These are phyloP conservation scores for Waltergamsia citrina DNA, from an alignment of 2,329 filamentous ascomycete species.

Conservation along the genomic window DNA sequence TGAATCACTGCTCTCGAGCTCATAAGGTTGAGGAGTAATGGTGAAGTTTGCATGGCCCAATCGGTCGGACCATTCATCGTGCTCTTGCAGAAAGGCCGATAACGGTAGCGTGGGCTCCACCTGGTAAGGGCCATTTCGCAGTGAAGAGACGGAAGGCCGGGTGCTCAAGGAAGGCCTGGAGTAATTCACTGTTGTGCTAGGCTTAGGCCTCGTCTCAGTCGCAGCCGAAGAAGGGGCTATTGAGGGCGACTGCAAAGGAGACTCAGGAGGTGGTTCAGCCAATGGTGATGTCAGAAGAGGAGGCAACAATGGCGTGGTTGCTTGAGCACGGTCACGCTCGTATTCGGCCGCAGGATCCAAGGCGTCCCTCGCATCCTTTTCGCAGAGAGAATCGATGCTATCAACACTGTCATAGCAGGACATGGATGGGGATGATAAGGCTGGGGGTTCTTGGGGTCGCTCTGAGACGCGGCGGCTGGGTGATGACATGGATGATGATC, in stretches of 20 bases:
- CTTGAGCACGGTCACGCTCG: conserved; percentile 50
- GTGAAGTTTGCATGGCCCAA: conserved; percentile 92
- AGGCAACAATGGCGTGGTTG: conserved; percentile 76
- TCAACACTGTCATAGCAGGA: conserved; percentile 53
- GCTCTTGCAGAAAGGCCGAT: conserved; percentile 55
- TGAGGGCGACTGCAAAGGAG: conserved; percentile 78
- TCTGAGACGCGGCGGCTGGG: conserved; percentile 36
- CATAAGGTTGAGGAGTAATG: conserved; percentile 74
- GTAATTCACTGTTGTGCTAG: conserved; percentile 36
- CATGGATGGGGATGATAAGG: conserved; percentile 52
- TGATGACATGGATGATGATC: conserved; percentile 31
- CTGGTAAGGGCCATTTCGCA: conserved; percentile 54
- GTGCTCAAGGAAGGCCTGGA: conserved; percentile 59
- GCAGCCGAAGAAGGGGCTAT: conserved; percentile 49
- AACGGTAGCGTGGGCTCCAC: conserved; percentile 25
- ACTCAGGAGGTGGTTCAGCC: conserved; percentile 51
- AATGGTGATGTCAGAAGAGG: conserved; percentile 60
- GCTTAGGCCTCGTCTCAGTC: conserved; percentile 26
- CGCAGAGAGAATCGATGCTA: conserved; percentile 36
- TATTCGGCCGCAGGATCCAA: conserved; percentile 30
- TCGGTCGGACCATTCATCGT: conserved; percentile 75
- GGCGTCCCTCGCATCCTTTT: conserved; percentile 38
- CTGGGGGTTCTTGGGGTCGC: conserved; percentile 36
- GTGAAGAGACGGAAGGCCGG: conserved; percentile 69
- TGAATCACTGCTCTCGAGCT: conserved; percentile 51